These are phyloP conservation scores for Podospora fimiseda DNA, from an alignment of 495 filamentous ascomycete genomes.

Conservation along the genomic window DNA sequence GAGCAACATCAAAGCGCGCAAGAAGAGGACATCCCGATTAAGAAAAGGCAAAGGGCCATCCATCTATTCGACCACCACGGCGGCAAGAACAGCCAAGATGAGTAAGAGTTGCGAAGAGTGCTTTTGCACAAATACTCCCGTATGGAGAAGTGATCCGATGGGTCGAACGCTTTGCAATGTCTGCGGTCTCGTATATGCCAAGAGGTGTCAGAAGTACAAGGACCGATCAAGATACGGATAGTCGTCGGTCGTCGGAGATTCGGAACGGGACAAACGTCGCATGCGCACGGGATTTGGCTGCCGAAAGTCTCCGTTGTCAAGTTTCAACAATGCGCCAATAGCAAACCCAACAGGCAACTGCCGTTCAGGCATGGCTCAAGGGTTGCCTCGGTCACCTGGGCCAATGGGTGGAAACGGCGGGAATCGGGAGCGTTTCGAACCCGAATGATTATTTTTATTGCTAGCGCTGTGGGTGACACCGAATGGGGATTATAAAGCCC, in stretches of 20 bases:
- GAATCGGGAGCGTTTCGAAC: neutral
- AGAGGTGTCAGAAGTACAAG: constrained; percentile 3
- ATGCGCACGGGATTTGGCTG: too few species aligned
- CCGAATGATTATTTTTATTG: neutral
- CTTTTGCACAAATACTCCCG: constrained; percentile 8
- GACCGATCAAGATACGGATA: neutral
- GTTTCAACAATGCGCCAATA: too few species aligned
- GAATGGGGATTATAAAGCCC: neutral
- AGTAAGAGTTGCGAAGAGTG: constrained; percentile 10
- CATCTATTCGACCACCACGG: too few species aligned
- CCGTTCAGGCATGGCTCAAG: too few species aligned
- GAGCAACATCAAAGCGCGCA: neutral
- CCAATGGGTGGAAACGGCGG: neutral
- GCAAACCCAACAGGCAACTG: too few species aligned
- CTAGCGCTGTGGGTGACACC: neutral
- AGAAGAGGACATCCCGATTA: neutral
- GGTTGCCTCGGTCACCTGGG: neutral
- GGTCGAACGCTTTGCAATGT: constrained; percentile 22
- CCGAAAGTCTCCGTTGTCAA: too few species aligned
- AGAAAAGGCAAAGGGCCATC: neutral
- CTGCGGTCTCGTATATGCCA: constrained; percentile 16
- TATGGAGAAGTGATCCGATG: constrained; percentile 13
- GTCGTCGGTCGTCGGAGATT: neutral
- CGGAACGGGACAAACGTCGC: neutral
- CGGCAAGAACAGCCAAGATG: neutral